phyloP scores from a whole-genome alignment of 2,329 filamentous ascomycete species.

The Pseudopithomyces maydicus region DNA sequence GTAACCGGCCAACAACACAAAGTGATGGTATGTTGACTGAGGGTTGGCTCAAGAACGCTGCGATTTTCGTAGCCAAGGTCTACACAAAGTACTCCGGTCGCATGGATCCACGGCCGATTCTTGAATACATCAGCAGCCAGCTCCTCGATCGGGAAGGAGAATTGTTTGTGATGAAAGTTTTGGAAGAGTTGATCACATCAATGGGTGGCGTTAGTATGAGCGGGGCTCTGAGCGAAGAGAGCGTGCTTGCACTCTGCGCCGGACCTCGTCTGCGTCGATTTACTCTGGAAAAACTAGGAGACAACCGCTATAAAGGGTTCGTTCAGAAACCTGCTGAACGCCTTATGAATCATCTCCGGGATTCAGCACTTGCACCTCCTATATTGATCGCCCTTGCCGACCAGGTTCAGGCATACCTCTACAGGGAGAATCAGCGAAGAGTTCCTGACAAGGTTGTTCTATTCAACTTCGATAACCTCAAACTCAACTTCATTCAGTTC shows the following conservation, averaged over 20 bases:
- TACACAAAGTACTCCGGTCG: constrained; percentile 79
- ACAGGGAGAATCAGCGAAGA: constrained; percentile 71
- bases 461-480: constrained; percentile 87
- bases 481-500: constrained; percentile 84
- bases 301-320: constrained; percentile 77
- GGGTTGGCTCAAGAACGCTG: constrained; percentile 87
- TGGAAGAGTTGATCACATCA: constrained; percentile 85
- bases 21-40: constrained; percentile 77
- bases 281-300: constrained; percentile 76
- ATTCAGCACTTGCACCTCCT: constrained; percentile 77
- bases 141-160: constrained; percentile 75
- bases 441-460: constrained; percentile 88
- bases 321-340: constrained; percentile 67
- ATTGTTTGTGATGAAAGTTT: constrained; percentile 85
- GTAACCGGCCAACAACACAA: constrained; percentile 63
- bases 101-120: constrained; percentile 81
- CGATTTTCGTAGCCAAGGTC: constrained; percentile 87
- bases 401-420: constrained; percentile 85
- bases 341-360: constrained; percentile 77
- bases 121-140: constrained; percentile 89
- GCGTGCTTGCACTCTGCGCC: constrained; percentile 86
- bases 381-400: constrained; percentile 90
- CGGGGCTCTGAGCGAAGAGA: constrained; percentile 84
- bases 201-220: constrained; percentile 95
- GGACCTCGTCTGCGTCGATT: constrained; percentile 79